Conservation (phyloP, 257 asterid species). For the Petunia secreta region DNA sequence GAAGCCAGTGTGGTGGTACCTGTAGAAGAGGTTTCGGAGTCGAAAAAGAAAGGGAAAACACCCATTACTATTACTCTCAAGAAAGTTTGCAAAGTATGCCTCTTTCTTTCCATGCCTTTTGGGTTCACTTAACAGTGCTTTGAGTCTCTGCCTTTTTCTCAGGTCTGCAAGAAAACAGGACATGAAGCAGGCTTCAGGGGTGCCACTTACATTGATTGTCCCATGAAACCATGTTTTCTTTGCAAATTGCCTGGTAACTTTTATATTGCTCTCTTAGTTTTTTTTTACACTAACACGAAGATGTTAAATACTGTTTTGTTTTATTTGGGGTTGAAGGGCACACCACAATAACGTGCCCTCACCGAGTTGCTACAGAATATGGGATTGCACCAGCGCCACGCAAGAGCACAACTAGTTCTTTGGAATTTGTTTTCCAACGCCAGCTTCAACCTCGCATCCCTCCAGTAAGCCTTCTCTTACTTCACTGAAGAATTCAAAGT, state of each 20-base stretch:
- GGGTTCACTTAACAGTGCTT: neutral
- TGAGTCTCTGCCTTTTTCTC: neutral
- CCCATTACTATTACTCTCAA: slow-evolving; percentile 81
- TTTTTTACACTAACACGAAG: neutral
- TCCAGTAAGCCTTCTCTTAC: slow-evolving; percentile 44
- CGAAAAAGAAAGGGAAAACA: slow-evolving; percentile 43
- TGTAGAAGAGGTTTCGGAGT: slow-evolving; percentile 38
- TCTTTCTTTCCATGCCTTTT: neutral
- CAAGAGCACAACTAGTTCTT: slow-evolving; percentile 51
- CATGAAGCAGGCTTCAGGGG: slow-evolving; percentile 98
- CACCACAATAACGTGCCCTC: slow-evolving; percentile 88
- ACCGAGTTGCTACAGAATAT: slow-evolving; percentile 78
- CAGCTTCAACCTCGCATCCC: slow-evolving; percentile 65
- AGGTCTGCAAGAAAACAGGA: slow-evolving; percentile 96
- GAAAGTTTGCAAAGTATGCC: slow-evolving; percentile 82
- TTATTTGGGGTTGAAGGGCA: slow-evolving; percentile 65
- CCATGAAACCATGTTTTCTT: slow-evolving; percentile 98
- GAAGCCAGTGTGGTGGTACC: slow-evolving; percentile 18
- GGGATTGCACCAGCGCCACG: slow-evolving; percentile 81
- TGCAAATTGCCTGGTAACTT: slow-evolving; percentile 91
- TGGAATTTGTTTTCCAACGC: slow-evolving; percentile 83
- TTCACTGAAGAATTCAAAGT: neutral
- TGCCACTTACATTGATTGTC: slow-evolving; percentile 96
- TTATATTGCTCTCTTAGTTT: neutral
- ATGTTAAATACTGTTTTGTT: neutral